Percentiles rank a stretch among this genome's conserved stretches.
Evolutionary conservation across 2,329 filamentous ascomycete genomes (phyloP).

Genomic region (Diaporthe citrichinensis): DNA sequence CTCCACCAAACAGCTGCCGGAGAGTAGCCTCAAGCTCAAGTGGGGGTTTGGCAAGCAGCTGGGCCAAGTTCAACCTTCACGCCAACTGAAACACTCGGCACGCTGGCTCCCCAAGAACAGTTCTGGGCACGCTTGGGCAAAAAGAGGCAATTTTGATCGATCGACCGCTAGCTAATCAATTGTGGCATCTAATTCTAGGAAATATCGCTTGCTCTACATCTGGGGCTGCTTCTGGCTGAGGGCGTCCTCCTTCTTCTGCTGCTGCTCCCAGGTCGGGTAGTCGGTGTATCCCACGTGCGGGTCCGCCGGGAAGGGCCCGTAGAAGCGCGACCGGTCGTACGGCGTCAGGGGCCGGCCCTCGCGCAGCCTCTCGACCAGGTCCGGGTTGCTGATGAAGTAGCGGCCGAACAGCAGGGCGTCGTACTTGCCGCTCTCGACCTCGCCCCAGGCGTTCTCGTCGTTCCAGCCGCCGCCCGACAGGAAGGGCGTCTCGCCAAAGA

Average conservation of each 20-base stretch:
- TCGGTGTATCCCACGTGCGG: slow-evolving; percentile 36
- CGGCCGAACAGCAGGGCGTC: slow-evolving; percentile 56
- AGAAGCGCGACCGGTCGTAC: slow-evolving; percentile 57
- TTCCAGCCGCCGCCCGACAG: slow-evolving; percentile 49
- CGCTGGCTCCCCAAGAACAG: not conserved
- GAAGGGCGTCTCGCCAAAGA: slow-evolving; percentile 47
- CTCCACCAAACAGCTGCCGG: slow-evolving; percentile 1
- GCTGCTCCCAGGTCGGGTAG: slow-evolving; percentile 35
- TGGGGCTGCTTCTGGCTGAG: slow-evolving; percentile 24
- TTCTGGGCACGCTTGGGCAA: slow-evolving; percentile 5
- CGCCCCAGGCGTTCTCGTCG: slow-evolving; percentile 44
- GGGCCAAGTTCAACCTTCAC: slow-evolving; percentile 2
- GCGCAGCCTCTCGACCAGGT: slow-evolving; percentile 57
- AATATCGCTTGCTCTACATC: not conserved
- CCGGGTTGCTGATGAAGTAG: slow-evolving; percentile 60
- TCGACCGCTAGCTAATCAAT: slow-evolving; percentile 4
- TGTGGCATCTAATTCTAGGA: not conserved
- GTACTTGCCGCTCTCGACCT: slow-evolving; percentile 47
- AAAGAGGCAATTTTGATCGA: not conserved
- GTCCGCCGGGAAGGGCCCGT: slow-evolving; percentile 44
- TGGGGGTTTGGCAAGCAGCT: not conserved
- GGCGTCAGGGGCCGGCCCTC: slow-evolving; percentile 52
- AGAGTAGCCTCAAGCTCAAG: not conserved
- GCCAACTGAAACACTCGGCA: not conserved
- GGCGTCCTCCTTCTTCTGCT: slow-evolving; percentile 15